Conservation (phyloP, 306 rosid genomes). For the Cicer bijugum region DNA sequence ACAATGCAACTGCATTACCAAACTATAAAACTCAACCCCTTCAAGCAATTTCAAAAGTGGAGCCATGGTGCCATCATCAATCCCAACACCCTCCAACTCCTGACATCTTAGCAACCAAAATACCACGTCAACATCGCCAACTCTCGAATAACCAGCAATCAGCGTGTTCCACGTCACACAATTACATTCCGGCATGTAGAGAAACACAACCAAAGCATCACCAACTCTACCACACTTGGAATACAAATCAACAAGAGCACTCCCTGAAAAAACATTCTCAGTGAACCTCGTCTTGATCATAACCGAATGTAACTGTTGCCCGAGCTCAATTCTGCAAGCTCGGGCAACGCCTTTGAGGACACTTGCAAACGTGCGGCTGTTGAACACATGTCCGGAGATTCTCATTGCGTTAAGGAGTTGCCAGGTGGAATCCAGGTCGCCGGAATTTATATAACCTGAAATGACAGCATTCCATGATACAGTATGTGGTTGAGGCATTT, state of each 20-base stretch:
- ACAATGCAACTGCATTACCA: constrained; percentile 65
- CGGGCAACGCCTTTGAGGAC: constrained; percentile 65
- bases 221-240: constrained; percentile 76
- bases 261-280: constrained; percentile 60
- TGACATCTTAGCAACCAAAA: constrained; percentile 58
- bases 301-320: constrained; percentile 69
- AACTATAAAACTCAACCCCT: constrained; percentile 49
- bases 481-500: constrained; percentile 64
- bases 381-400: constrained; percentile 49
- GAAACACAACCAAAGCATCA: constrained; percentile 60
- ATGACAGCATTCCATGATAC: constrained; percentile 88
- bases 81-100: constrained; percentile 62
- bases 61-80: constrained; percentile 77
- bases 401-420: constrained; percentile 57
- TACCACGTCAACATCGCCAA: constrained; percentile 51
- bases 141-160: constrained; percentile 67
- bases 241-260: constrained; percentile 88
- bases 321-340: constrained; percentile 47
- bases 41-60: constrained; percentile 77
- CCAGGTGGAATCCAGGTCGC: constrained; percentile 51
- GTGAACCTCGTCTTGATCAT: constrained; percentile 60
- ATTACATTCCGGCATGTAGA: constrained; percentile 56
- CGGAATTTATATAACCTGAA: constrained; percentile 54
- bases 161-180: constrained; percentile 78
- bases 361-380: constrained; percentile 79